Evolutionary conservation across 1,139 yeast species (phyloP), one percentile per base, ranked within the genome.

Genomic region (Meyerozyma carpophila): DNA sequence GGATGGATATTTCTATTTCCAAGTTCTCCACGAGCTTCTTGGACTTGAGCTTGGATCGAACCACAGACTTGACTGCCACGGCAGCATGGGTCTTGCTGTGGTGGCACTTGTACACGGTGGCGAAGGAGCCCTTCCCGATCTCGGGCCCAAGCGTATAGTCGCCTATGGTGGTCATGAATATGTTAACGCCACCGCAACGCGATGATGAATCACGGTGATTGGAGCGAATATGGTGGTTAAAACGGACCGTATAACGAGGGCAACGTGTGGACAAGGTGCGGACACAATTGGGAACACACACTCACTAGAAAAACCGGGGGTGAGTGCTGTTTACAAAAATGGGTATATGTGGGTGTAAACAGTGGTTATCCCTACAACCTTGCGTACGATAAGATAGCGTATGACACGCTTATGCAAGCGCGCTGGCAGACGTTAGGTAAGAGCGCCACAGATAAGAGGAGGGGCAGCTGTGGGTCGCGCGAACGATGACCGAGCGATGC

Each of bases 71-170:
- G 59, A 93, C 79, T 21, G 98, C 98, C 40, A 88, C 93, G 0
- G 89, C 75, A 40, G 70, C 68, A 50, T 74, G 75, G 8, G 81
- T 74, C 43, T 64, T 66, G 36, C 61, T 64, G 46, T 69, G 63
- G 40, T 66, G 63, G 50, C 76, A 67, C 56, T 72, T 73, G 69
- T 86, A 93, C 25, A 93, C 98, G 50, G 83, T 84, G 46, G 98
- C 98, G 68, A 90, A 93, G 16, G 96, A 89, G 28, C 98, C 98
- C 54, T 85, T 80, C 13, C 98, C 98, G 38, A 93, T 89, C 63
- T 89, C 90, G 20, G 82, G 76, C 16, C 87, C 88, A 25, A 82
- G 68, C 34, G 69, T 65, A 58, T 78, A 80, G 46, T 65, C 63
- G 9, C 79, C 79, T 5, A 77, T 64, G 37, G 37, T 34, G 10